Base-by-base conservation (phyloP, 2,329 filamentous ascomycete genomes). In the Simplicillium aogashimaense region DNA sequence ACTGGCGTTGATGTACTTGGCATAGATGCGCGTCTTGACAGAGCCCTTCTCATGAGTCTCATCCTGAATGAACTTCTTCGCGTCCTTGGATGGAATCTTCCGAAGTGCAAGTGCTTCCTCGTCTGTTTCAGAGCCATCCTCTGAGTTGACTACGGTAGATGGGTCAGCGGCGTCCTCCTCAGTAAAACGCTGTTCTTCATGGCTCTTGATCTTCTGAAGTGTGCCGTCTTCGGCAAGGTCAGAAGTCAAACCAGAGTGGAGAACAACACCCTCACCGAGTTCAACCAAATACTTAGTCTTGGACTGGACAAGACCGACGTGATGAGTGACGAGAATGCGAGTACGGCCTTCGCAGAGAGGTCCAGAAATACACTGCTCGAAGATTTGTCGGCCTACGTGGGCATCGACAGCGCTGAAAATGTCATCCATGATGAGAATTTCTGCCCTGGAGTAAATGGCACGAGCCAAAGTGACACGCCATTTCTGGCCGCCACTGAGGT, bases 371-470 rank as follows among this genome's bases (percentile, higher is more conserved):
- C 81, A 87, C 42, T 85, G 73, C 47, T 89, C 83, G 48, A 85
- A 87, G 37, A 90, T 80, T 50, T 86, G 82, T 20, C 83, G 75
- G 13, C 85, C 86, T 25, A 88, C 85, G 52, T 89, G 83, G 3
- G 84, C 81, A 57, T 94, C 86, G 8, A 92, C 77, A 9, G 86
- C 80, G 53, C 81, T 86, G 57, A 94, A 89, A 32, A 90, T 85
- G 53, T 94, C 86, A 55, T 94, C 86, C 51, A 92, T 69, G 14
- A 92, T 66, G 5, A 94, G 65, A 45, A 88, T 80, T 1, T 82
- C 80, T 1, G 83, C 84, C 12, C 85, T 71, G 2, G 84, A 89
- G 57, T 92, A 92, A 14, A 92, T 67, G 1, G 86, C 85, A 36
- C 86, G 70, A 2, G 86, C 86, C 49, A 94, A 78, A 1, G 83